phyloP scores from a whole-genome alignment of 2,329 filamentous ascomycete genomes.

The Ophiocordyceps camponoti-floridani region DNA sequence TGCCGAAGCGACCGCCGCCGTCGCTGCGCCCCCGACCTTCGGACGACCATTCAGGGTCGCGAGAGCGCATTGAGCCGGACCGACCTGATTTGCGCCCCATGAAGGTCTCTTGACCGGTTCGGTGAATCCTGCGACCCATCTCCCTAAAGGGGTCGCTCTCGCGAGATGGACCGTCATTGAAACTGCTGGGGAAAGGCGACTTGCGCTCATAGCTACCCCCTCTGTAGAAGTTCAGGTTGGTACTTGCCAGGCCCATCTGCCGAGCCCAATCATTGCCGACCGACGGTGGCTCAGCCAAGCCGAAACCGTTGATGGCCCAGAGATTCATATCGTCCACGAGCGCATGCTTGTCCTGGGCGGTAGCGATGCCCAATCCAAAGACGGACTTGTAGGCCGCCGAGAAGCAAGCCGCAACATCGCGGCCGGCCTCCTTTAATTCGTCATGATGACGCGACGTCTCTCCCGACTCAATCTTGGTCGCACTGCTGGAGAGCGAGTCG shows the following conservation, averaged over 20 bases:
- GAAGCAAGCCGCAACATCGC: constrained; percentile 14
- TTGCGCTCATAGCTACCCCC: neutral
- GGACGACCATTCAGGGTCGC: no score
- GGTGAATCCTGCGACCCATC: constrained; percentile 9
- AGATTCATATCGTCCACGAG: constrained; percentile 33
- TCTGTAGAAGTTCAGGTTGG: constrained; percentile 17
- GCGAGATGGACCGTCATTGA: neutral
- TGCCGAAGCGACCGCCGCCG: constrained; percentile 7
- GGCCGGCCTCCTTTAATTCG: constrained; percentile 22
- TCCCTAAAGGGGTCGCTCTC: constrained; percentile 9
- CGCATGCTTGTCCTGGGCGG: constrained; percentile 17
- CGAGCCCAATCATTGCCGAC: constrained; percentile 10
- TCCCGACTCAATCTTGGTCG: constrained; percentile 33
- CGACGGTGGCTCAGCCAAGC: constrained; percentile 28
- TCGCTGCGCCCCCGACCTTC: constrained; percentile 1
- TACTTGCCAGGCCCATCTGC: constrained; percentile 13
- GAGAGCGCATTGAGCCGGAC: neutral
- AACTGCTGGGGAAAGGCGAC: neutral
- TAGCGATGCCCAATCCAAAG: constrained; percentile 26
- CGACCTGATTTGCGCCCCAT: no score
- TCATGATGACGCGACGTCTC: constrained; percentile 26
- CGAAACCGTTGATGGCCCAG: constrained; percentile 32
- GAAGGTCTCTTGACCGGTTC: neutral
- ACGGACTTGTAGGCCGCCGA: constrained; percentile 34
- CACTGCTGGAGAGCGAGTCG: constrained; percentile 28